phyloP scores from a whole-genome alignment of 2,329 filamentous ascomycete genomes.

The Aspergillus uvarum region DNA sequence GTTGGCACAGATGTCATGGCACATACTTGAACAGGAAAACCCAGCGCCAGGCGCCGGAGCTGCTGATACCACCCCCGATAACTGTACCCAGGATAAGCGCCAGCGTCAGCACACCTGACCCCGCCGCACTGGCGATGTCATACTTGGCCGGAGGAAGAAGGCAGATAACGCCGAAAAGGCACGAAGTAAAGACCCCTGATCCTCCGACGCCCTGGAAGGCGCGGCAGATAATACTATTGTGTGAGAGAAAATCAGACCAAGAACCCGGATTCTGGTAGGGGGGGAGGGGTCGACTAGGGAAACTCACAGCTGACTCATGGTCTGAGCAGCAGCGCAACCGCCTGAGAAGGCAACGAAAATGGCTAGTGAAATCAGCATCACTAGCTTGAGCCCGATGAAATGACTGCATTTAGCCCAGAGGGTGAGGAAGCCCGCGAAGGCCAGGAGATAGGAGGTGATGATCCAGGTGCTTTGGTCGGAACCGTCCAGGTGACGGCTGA shows the following conservation, averaged over 20 bases:
- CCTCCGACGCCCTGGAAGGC: conserved; percentile 50
- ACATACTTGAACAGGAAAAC: conserved; percentile 63
- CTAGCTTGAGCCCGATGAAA: conserved; percentile 53
- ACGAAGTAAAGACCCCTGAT: conserved; percentile 61
- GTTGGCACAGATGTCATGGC: neutral
- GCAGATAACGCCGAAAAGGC: conserved; percentile 59
- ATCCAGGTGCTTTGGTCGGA: conserved; percentile 47
- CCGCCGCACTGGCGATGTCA: conserved; percentile 55
- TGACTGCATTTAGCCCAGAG: conserved; percentile 61
- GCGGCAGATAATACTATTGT: conserved; percentile 52
- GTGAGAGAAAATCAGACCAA: neutral
- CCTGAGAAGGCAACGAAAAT: conserved; percentile 46
- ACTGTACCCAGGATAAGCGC: conserved; percentile 55
- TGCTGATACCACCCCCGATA: conserved; percentile 57
- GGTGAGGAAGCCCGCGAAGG: conserved; percentile 56
- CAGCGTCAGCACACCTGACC: conserved; percentile 55
- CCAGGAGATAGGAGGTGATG: conserved; percentile 51
- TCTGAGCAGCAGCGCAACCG: conserved; percentile 41
- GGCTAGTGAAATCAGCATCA: conserved; percentile 48
- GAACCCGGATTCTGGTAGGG: neutral
- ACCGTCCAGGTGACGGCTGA: conserved; percentile 41
- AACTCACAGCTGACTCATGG: conserved; percentile 34
- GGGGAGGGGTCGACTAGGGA: neutral
- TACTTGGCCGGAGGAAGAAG: conserved; percentile 53
- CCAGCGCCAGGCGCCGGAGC: conserved; percentile 58